Evolutionary conservation across 2,329 filamentous ascomycete species (phyloP), one percentile per base, ranked within the genome.

Genomic region (Aquanectria penicillioides): DNA sequence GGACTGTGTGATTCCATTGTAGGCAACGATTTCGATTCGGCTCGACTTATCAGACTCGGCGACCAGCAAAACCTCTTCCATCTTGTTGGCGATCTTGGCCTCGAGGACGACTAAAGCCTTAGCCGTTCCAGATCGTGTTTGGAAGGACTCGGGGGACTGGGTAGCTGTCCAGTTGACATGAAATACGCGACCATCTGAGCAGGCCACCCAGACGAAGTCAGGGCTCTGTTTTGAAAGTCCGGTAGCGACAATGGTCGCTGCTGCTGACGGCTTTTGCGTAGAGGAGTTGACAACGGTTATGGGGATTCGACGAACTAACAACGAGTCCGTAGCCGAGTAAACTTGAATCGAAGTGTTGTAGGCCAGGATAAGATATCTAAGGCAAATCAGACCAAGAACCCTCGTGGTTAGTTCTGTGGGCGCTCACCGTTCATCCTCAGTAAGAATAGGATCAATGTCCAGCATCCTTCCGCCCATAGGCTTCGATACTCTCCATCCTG

Each of bases 281-380:
- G 70, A 65, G 25, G 68, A 50, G 43, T 74, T 73, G 31, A 69
- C 57, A 28, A 65, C 67, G 56, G 63, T 71, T 64, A 89, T 78
- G 11, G 84, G 78, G 44, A 97, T 89, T 54, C 88, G 86, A 65
- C 92, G 88, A 40, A 92, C 81, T 18, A 96, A 85, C 46, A 96
- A 85, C 2, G 95, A 98, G 52, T 93, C 93, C 63, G 86, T 81
- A 25, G 92, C 86, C 2, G 91, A 91, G 75, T 95, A 97, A 22
- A 97, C 84, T 73, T 93, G 90, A 51, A 97, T 81, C 9, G 89
- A 89, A 23, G 86, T 89, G 59, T 88, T 85, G 69, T 92, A 92
- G 26, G 89, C 86, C 54, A 97, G 75, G 56, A 97, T 88, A 33
- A 97, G 74, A 75, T 89, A 84, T 71, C 92, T 93, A 37, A 15